phyloP scores from a whole-genome alignment of 176 grass and related monocot genomes.

The Panicum miliaceum region DNA sequence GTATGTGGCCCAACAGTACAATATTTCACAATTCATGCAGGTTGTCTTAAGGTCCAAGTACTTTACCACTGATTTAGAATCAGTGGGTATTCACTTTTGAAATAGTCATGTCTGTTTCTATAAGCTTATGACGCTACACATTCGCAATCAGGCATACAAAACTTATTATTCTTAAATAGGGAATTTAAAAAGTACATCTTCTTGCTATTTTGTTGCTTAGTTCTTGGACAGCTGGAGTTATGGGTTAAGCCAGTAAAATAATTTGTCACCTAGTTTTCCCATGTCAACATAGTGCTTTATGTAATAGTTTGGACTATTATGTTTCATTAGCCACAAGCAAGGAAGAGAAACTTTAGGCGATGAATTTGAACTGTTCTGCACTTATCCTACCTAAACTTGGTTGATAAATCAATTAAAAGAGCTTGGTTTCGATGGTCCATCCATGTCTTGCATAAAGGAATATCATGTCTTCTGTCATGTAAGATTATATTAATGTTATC shows the following conservation, averaged over 20 bases:
- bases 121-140: background rate
- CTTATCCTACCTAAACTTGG: background rate
- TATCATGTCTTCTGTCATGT: background rate
- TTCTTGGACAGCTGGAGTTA: background rate
- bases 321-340: background rate
- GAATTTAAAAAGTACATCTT: background rate
- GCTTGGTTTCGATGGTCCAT: background rate
- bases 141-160: background rate
- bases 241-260: conserved; percentile 17
- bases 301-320: background rate
- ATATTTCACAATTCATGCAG: background rate
- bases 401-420: background rate
- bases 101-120: background rate
- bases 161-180: background rate
- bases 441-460: background rate
- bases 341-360: conserved; percentile 16
- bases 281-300: background rate
- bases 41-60: conserved; percentile 11
- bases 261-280: background rate
- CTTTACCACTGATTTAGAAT: background rate
- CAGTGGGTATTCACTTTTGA: background rate
- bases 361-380: background rate
- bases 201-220: background rate
- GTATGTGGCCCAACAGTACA: conserved; percentile 36
- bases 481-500: conserved; percentile 1